Evolutionary conservation across 805 yeast genomes (phyloP).

Genomic region (Geotrichum ghanense): DNA sequence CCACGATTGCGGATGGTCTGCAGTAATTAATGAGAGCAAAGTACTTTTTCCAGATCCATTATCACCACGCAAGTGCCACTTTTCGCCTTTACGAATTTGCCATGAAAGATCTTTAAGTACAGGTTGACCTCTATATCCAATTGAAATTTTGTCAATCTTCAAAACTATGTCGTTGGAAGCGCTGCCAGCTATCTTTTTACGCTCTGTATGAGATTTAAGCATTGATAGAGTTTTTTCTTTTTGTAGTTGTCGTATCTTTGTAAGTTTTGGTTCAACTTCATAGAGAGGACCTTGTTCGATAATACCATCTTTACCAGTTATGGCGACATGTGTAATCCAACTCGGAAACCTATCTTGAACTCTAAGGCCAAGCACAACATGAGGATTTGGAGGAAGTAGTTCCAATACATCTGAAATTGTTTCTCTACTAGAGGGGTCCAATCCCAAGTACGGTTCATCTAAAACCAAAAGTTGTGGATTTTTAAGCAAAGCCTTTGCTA

Average conservation of each 20-base stretch:
- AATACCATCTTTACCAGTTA: conserved; percentile 47
- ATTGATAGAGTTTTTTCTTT: conserved; percentile 3
- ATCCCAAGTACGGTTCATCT: conserved; percentile 89
- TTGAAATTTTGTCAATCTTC: conserved; percentile 50
- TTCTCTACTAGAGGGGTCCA: conserved; percentile 63
- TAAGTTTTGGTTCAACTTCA: conserved; percentile 19
- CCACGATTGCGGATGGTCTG: conserved; percentile 98
- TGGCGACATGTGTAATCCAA: conserved; percentile 69
- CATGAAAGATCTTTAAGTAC: conserved; percentile 53
- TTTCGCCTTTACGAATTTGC: conserved; percentile 58
- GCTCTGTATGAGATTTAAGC: conserved; percentile 7
- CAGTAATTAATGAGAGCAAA: conserved; percentile 66
- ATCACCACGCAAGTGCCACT: conserved; percentile 81
- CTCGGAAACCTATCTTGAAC: conserved; percentile 63
- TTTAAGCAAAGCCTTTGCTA: conserved; percentile 61
- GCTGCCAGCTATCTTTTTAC: background rate
- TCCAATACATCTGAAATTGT: conserved; percentile 46
- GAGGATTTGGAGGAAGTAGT: conserved; percentile 34
- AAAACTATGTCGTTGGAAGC: conserved; percentile 23
- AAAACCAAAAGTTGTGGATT: conserved; percentile 57
- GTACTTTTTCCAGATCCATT: conserved; percentile 96
- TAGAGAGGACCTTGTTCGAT: conserved; percentile 35
- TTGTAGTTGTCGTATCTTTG: conserved; percentile 15
- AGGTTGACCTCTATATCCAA: conserved; percentile 51
- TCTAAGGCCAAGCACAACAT: conserved; percentile 65